These are phyloP conservation scores for Typha latifolia DNA, from an alignment of 176 grass and related monocot genomes.

Conservation along the genomic window DNA sequence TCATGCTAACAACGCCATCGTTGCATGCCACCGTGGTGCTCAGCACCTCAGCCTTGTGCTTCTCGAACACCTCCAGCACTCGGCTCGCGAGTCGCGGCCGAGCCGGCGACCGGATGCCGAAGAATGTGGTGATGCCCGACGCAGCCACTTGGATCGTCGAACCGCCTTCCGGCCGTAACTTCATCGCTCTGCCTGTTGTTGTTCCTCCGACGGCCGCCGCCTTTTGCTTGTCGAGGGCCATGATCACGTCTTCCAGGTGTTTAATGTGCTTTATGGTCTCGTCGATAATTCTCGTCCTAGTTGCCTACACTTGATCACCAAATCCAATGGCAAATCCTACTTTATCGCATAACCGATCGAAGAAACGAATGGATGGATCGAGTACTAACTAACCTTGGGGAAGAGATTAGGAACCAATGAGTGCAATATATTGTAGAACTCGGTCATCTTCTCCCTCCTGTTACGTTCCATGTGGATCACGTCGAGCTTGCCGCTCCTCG, in stretches of 20 bases:
- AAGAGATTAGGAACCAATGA: constrained; percentile 41
- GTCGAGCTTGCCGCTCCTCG: constrained; percentile 8
- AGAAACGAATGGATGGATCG: too few species aligned
- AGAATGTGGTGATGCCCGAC: constrained; percentile 23
- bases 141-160: not conserved
- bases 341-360: too few species aligned
- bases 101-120: constrained; percentile 7
- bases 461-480: constrained; percentile 21
- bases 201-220: not conserved
- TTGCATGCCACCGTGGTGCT: constrained; percentile 2
- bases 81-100: not conserved
- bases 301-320: constrained; percentile 9
- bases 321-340: too few species aligned
- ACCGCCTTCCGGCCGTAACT: not conserved
- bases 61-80: constrained; percentile 28
- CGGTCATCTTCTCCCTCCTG: constrained; percentile 31
- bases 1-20: not conserved
- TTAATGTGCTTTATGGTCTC: constrained; percentile 31
- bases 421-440: constrained; percentile 28
- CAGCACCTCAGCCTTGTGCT: constrained; percentile 26
- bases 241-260: constrained; percentile 9
- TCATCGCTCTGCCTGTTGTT: not conserved
- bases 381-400: constrained; percentile 23
- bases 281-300: constrained; percentile 20
- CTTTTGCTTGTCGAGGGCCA: constrained; percentile 17